Percentiles rank a stretch among this genome's conserved stretches.
These are phyloP conservation scores for Ceriops zippeliana DNA, from an alignment of 345 rosid species.

Conservation along the genomic window DNA sequence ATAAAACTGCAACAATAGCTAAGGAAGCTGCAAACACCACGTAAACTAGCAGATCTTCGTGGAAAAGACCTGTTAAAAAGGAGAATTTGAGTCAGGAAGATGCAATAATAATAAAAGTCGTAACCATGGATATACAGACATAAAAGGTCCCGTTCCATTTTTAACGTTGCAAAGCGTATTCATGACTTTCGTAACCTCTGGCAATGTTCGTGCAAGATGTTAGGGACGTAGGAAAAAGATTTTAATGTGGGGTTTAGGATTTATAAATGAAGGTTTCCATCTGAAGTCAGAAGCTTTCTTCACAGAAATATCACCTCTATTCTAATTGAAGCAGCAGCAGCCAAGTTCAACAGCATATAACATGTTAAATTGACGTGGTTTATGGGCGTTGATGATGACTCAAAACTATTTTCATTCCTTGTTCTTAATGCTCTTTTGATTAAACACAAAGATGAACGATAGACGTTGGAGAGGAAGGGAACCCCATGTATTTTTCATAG, in stretches of 20 bases:
- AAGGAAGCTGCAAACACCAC: slow-evolving; percentile 28
- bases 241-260: no score
- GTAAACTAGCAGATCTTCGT: slow-evolving; percentile 27
- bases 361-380: not conserved
- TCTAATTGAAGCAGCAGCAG: not conserved
- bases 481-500: no score
- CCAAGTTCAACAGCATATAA: not conserved
- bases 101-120: not conserved
- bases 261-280: no score
- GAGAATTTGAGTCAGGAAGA: not conserved
- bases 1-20: slow-evolving; percentile 36
- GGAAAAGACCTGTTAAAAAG: slow-evolving; percentile 47
- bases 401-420: not conserved
- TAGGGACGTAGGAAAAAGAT: no score
- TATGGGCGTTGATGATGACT: not conserved
- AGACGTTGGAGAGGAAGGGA: not conserved
- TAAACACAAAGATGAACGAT: not conserved
- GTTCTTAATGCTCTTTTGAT: not conserved
- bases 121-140: not conserved
- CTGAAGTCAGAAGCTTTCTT: not conserved
- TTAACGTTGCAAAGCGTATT: not conserved
- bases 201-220: no score
- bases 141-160: not conserved
- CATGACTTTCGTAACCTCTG: not conserved
- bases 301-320: not conserved